Percentiles rank a stretch among this genome's conserved stretches.
phyloP scores from a whole-genome alignment of 1,139 yeast genomes.

The Debaryomycetaceae sp. region DNA sequence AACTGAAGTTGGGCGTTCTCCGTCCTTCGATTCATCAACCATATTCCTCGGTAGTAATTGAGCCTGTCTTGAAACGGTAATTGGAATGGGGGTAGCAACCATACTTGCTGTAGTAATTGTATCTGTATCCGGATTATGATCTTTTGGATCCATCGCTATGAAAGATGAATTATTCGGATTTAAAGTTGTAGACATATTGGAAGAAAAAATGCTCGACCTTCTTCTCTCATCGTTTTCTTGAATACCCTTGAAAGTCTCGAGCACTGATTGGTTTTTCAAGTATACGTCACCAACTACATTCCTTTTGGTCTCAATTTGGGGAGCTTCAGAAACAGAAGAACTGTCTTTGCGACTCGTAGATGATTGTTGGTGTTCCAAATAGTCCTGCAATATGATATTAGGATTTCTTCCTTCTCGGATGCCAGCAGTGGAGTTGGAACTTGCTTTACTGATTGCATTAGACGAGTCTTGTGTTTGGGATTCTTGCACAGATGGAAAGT shows the following conservation, averaged over 20 bases:
- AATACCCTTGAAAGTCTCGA: conserved; percentile 49
- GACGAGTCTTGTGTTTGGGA: conserved; percentile 11
- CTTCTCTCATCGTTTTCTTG: conserved; percentile 46
- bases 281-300: conserved; percentile 57
- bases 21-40: conserved; percentile 24
- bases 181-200: conserved; percentile 9
- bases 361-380: conserved; percentile 27
- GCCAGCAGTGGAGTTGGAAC: conserved; percentile 28
- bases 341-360: conserved; percentile 34
- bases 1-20: conserved; percentile 30
- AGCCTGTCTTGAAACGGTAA: conserved; percentile 9
- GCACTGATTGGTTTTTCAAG: conserved; percentile 43
- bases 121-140: background rate
- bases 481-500: conserved; percentile 17
- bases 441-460: conserved; percentile 4
- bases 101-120: background rate
- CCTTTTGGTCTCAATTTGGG: conserved; percentile 47
- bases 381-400: conserved; percentile 29
- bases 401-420: conserved; percentile 28
- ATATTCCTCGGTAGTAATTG: conserved; percentile 25
- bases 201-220: conserved; percentile 35
- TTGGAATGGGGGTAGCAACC: conserved; percentile 19
- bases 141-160: conserved; percentile 12
- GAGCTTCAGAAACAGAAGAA: conserved; percentile 38
- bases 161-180: conserved; percentile 16